Evolutionary conservation across 768 basidiomycete species (phyloP).

Genomic region (Cubamyces lactineus): DNA sequence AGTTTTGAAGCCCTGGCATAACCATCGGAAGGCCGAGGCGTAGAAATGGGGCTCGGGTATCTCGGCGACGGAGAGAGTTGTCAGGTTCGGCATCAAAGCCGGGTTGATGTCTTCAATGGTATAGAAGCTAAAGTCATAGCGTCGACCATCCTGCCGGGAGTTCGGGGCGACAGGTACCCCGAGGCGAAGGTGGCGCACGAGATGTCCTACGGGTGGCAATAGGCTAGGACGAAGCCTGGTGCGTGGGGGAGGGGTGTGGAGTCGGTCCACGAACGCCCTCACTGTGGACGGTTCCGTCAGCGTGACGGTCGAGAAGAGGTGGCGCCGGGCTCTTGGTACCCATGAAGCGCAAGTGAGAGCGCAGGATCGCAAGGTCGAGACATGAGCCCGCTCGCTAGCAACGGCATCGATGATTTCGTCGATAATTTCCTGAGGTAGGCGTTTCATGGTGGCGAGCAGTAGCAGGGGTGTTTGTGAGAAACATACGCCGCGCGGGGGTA

Average conservation of each 20-base stretch:
- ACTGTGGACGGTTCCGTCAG: slow-evolving; percentile 8
- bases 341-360: background rate
- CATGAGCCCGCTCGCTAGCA: background rate
- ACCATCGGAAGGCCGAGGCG: background rate
- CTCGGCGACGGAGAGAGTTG: slow-evolving; percentile 1
- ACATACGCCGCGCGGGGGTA: no score
- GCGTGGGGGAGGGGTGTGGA: background rate
- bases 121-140: background rate
- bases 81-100: background rate
- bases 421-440: slow-evolving; percentile 5
- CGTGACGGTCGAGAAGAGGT: slow-evolving; percentile 5
- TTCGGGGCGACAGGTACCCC: background rate
- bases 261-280: background rate
- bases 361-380: background rate
- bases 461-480: no score
- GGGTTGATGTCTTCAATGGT: slow-evolving; percentile 4
- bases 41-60: background rate
- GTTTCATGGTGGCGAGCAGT: no score
- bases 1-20: background rate
- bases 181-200: slow-evolving; percentile 2
- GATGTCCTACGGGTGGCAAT: background rate
- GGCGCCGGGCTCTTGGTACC: background rate
- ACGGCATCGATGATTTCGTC: slow-evolving; percentile 9
- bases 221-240: background rate
- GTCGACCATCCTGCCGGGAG: background rate